phyloP scores from a whole-genome alignment of 2,329 filamentous ascomycete species.

The Arachnopeziza araneosa region DNA sequence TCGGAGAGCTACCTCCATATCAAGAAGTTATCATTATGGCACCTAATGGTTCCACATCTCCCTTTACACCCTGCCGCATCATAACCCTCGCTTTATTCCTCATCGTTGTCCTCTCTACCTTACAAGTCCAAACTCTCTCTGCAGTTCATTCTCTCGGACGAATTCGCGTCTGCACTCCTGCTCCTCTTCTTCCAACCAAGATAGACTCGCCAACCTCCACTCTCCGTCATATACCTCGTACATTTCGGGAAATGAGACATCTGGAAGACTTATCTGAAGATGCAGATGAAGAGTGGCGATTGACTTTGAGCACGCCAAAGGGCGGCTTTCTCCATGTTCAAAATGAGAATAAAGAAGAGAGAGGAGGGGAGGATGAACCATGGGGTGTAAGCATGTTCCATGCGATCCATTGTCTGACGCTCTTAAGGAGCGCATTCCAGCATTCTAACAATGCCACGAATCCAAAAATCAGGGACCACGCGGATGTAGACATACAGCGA shows the following conservation, averaged over 20 bases:
- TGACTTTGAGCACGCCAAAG: neutral
- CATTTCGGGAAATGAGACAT: neutral
- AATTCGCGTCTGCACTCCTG: neutral
- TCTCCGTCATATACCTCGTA: neutral
- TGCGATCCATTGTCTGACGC: neutral
- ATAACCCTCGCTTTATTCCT: neutral
- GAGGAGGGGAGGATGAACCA: neutral
- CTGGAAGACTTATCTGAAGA: neutral
- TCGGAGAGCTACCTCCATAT: neutral
- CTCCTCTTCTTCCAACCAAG: neutral
- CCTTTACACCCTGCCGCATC: neutral
- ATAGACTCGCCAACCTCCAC: neutral
- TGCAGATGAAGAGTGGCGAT: neutral
- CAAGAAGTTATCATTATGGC: neutral
- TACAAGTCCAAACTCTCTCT: neutral
- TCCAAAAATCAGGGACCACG: neutral
- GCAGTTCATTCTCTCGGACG: neutral
- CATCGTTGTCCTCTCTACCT: neutral
- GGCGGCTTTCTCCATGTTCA: neutral
- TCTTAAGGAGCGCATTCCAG: neutral
- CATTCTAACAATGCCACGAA: neutral
- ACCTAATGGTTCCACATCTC: neutral
- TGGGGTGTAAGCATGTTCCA: neutral
- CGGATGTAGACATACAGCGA: neutral
- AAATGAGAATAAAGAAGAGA: neutral